Evolutionary conservation across 2,329 filamentous ascomycete genomes (phyloP).

Genomic region (Verticillium albo-atrum): DNA sequence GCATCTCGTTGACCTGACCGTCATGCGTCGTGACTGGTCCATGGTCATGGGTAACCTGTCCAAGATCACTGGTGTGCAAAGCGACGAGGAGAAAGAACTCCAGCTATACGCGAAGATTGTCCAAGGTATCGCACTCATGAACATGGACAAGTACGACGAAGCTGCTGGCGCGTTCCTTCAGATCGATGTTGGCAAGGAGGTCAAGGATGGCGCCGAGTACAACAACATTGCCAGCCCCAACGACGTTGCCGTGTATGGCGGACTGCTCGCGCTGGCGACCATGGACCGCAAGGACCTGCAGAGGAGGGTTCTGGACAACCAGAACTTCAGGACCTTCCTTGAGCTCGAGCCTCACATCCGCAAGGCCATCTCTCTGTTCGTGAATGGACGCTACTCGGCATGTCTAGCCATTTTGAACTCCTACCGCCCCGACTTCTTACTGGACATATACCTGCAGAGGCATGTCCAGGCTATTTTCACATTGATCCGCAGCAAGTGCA

Average conservation of each 20-base stretch:
- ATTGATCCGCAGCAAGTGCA: constrained; percentile 81
- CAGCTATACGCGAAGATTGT: constrained; percentile 49
- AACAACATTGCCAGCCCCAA: constrained; percentile 75
- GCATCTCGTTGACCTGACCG: constrained; percentile 69
- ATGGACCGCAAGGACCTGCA: constrained; percentile 80
- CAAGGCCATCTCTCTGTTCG: constrained; percentile 84
- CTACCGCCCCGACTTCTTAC: constrained; percentile 80
- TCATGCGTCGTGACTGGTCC: constrained; percentile 76
- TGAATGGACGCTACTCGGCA: constrained; percentile 80
- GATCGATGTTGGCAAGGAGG: constrained; percentile 37
- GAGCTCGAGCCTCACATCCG: constrained; percentile 93
- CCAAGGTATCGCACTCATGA: constrained; percentile 46
- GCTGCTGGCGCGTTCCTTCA: constrained; percentile 70
- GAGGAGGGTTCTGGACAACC: constrained; percentile 71
- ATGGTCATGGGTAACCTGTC: constrained; percentile 54
- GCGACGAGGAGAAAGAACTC: constrained; percentile 42
- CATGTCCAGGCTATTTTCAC: constrained; percentile 69
- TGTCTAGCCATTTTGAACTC: constrained; percentile 80
- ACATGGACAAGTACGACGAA: constrained; percentile 44
- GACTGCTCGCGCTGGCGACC: constrained; percentile 81
- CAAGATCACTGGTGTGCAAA: constrained; percentile 57
- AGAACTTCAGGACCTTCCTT: constrained; percentile 77
- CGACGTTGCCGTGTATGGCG: constrained; percentile 89
- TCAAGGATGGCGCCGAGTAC: constrained; percentile 40
- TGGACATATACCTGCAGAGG: constrained; percentile 79